Evolutionary conservation across 176 grass and related monocot genomes (phyloP), one percentile per base, ranked within the genome.

Genomic region (Musa troglodytarum): DNA sequence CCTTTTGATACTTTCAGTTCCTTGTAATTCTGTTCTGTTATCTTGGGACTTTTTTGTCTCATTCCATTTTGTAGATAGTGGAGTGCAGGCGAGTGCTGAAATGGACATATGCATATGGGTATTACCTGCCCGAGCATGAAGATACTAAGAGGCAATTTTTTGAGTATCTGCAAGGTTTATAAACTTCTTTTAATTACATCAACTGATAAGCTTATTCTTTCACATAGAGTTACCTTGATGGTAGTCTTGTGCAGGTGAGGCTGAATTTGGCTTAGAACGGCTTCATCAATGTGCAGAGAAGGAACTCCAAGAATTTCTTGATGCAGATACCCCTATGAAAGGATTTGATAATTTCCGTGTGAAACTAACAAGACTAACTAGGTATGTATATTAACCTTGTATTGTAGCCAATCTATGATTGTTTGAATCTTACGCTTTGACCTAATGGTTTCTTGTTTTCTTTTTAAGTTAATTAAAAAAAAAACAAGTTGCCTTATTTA

Each of bases 221-320:
- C 34, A 63, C 54, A 53, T 66, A 55, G 17, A 61, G 57, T n/a
- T 20, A 59, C 50, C 49, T 23, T 59, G 50, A 29, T 16, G n/a
- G 68, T 62, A 64, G 78, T 70, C 71, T 72, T 77, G 23, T 86
- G 14, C 87, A 99, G 96, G 96, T 66, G 96, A 99, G 74, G 96
- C 96, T 11, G 96, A 99, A 83, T 99, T 88, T 49, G 91, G 91
- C 52, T 88, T 99, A 71, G 96, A 99, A 80, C 88, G 96, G 28
- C 80, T 99, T 68, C 96, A 99, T 88, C 96, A 99, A 73, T 99
- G 96, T 72, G 96, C 96, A 58, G 96, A 99, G 82, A 99, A 99
- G 86, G 96, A 99, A 76, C 88, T 99, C 63, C 96, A 99, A 84
- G 72, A 79, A 65, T 89, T 89, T 78, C 91, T 99, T 72, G 96